A percentile compares a stretch with the other conserved stretches of the same genome.
Conservation (phyloP, 257 asterid species). For the Solanum chilense region DNA sequence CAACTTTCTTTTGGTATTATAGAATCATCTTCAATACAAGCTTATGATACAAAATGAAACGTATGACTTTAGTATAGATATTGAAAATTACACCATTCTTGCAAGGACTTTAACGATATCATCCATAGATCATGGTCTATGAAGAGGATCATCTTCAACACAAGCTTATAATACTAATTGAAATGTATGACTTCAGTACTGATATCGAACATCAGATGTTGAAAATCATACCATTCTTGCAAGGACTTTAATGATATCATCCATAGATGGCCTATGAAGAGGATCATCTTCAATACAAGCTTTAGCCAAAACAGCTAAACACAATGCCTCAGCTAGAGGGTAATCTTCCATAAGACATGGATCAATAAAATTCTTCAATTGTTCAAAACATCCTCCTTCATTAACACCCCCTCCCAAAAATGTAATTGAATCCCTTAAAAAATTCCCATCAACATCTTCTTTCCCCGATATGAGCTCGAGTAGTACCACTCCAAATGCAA, state of each 20-base stretch:
- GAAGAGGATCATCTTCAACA: slow-evolving; percentile 53
- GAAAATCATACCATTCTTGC: slow-evolving; percentile 50
- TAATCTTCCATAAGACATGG: slow-evolving; percentile 55
- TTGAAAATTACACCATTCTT: slow-evolving; percentile 37
- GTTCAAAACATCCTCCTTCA: slow-evolving; percentile 63
- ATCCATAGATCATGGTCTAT: slow-evolving; percentile 55
- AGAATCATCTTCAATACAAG: slow-evolving; percentile 56
- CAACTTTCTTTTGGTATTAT: no score
- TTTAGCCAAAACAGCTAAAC: slow-evolving; percentile 64
- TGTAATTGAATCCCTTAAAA: slow-evolving; percentile 26
- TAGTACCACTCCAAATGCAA: slow-evolving; percentile 52
- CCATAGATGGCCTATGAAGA: slow-evolving; percentile 59
- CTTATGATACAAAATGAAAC: not conserved
- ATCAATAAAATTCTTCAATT: slow-evolving; percentile 50
- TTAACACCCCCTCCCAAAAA: slow-evolving; percentile 34
- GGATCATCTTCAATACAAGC: slow-evolving; percentile 76
- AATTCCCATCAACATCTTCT: slow-evolving; percentile 29
- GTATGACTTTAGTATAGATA: not conserved
- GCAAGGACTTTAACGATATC: slow-evolving; percentile 66
- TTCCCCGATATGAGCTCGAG: slow-evolving; percentile 51
- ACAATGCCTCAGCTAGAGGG: slow-evolving; percentile 64
- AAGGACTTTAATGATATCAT: slow-evolving; percentile 64
- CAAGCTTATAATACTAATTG: slow-evolving; percentile 25
- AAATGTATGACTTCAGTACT: not conserved
- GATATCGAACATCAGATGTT: not conserved